Percentiles rank a stretch among this genome's conserved stretches.
phyloP scores from a whole-genome alignment of 495 filamentous ascomycete genomes.

The Penicillium fimorum region DNA sequence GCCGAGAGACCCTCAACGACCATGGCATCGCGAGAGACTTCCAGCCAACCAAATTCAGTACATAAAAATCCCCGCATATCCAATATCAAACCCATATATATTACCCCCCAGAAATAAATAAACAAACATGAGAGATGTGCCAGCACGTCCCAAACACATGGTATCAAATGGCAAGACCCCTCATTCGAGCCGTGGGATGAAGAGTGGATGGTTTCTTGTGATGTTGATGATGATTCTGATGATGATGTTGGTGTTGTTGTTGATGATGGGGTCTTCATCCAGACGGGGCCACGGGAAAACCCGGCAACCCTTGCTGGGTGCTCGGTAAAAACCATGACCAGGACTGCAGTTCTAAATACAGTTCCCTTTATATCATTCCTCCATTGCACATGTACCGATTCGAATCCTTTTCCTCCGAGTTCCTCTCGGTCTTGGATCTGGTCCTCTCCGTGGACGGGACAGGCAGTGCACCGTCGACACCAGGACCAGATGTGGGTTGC shows the following conservation, averaged over 20 bases:
- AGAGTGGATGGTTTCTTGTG: background rate
- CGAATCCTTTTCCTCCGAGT: background rate
- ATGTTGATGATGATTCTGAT: background rate
- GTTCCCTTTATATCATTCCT: background rate
- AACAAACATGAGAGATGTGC: background rate
- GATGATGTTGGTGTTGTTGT: background rate
- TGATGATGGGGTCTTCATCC: background rate
- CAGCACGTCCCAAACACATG: background rate
- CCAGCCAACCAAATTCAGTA: background rate
- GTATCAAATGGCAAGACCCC: constrained; percentile 1
- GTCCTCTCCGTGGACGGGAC: background rate
- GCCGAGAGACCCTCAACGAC: background rate
- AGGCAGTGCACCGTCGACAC: background rate
- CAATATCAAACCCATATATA: background rate
- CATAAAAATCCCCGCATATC: background rate
- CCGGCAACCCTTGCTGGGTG: background rate
- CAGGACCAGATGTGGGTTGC: background rate
- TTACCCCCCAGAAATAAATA: background rate
- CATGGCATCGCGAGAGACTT: constrained; percentile 8
- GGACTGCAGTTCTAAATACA: background rate
- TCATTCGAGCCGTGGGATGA: constrained; percentile 6
- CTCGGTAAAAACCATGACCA: constrained; percentile 7
- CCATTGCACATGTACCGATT: background rate
- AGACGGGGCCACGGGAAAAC: constrained; percentile 7
- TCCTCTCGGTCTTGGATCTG: background rate